Base-by-base conservation (phyloP, 228 moss, liverwort and hornwort genomes). In the Sphagnum fallax region DNA sequence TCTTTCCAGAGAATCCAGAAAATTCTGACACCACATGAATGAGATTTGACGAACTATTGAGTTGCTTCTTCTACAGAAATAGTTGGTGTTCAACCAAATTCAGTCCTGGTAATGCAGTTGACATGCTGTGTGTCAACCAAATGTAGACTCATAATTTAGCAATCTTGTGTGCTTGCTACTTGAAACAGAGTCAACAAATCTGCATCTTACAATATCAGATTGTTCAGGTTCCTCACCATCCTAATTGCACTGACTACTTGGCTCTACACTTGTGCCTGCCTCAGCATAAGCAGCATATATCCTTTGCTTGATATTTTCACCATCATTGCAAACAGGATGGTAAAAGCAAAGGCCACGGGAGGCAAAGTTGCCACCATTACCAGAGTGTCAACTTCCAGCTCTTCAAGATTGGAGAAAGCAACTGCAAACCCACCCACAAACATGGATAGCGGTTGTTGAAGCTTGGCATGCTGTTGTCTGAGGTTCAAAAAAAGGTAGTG, bases 181-280 rank as follows among this genome's bases (percentile, higher is more conserved):
- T 55, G 53, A 55, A 12, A 55, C 8, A 7, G 53, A 55, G 8
- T 12, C 53, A 55, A 55, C 9, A 0, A 8, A 55, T 55, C 8
- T 55, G 53, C 32, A 32, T 32, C 32, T 32, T 32, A 32, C 32
- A 32, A 32, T 32, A 32, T 32, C 32, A 32, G 32, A 32, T 32
- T 32, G 32, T 32, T 55, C 53, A 55, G 12, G 53, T 12, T 55
- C 74, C 88, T 77, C 70, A 93, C 93, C 75, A 90, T 93, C 76
- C 91, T 81, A 53, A 98, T 90, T 1, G 93, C 81, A 74, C 93
- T 78, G 51, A 98, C 73, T 5, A 88, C 85, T 85, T 91, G 32
- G 97, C 72, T 93, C 97, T 62, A 91, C 97, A 6, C 88, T 76
- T 15, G 83, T 81, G 49, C 91, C 93, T 62, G 93, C 93, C 16